These are phyloP conservation scores for Ramaria rubella DNA, from an alignment of 768 basidiomycete species.

Conservation along the genomic window DNA sequence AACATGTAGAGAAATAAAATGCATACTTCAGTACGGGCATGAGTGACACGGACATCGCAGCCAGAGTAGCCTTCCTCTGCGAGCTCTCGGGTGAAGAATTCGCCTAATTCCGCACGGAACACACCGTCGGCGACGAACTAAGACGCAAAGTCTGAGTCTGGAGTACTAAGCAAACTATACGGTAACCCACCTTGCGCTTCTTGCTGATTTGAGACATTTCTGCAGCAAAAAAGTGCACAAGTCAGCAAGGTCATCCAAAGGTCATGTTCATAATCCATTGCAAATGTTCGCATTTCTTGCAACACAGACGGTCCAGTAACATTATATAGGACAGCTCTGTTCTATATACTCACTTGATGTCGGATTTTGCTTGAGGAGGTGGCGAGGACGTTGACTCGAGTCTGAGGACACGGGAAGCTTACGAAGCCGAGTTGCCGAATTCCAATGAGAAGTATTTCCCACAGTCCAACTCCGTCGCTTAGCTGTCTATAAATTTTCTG, in stretches of 20 bases:
- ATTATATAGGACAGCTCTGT: background rate
- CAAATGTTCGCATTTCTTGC: background rate
- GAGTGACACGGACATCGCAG: constrained; percentile 98
- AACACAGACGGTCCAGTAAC: background rate
- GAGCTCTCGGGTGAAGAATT: constrained; percentile 97
- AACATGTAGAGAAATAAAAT: background rate
- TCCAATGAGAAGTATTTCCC: too few relatives aligned
- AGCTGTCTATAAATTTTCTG: constrained; percentile 2
- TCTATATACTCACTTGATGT: background rate
- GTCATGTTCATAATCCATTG: constrained; percentile 5
- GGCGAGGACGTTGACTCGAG: background rate
- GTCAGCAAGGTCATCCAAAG: constrained; percentile 11
- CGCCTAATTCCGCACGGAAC: constrained; percentile 97
- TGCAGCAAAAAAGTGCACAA: constrained; percentile 10
- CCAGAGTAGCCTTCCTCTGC: constrained; percentile 99
- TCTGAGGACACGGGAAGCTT: background rate
- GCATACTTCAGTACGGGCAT: constrained; percentile 91
- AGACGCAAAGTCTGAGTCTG: background rate
- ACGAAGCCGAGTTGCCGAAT: background rate
- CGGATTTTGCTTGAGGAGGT: constrained; percentile 1
- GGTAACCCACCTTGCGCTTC: constrained; percentile 68
- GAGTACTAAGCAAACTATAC: background rate
- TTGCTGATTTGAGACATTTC: constrained; percentile 92
- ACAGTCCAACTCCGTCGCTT: background rate
- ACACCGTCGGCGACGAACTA: constrained; percentile 95